Percentiles rank a stretch among this genome's conserved stretches.
These are phyloP conservation scores for Pythium apleroticum DNA, from an alignment of 352 stramenopile genomes.

Conservation along the genomic window DNA sequence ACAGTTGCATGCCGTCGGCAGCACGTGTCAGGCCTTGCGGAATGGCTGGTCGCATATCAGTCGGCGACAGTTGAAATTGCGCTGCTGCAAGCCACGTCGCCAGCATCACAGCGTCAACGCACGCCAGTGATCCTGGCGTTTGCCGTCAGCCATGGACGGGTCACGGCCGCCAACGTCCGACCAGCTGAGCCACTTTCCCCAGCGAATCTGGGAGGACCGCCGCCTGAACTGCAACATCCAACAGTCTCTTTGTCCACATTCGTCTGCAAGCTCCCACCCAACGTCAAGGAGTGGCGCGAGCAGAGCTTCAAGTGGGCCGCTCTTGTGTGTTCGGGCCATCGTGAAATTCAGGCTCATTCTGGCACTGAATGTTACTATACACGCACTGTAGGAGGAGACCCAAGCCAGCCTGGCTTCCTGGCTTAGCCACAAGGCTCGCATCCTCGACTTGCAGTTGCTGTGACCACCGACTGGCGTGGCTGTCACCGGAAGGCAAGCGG, in stretches of 20 bases:
- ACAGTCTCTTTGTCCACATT: slow-evolving; percentile 15
- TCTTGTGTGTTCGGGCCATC: no score
- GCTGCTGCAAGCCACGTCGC: slow-evolving; percentile 9
- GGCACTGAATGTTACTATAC: no score
- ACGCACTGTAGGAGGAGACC: no score
- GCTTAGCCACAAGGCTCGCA: no score
- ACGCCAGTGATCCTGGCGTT: background rate
- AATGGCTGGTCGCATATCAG: slow-evolving; percentile 27
- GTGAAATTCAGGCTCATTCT: no score
- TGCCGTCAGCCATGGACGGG: background rate
- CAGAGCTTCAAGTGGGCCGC: slow-evolving; percentile 17
- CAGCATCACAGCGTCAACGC: slow-evolving; percentile 4
- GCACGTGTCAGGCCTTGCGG: background rate
- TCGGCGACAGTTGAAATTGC: background rate
- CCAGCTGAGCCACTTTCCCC: background rate
- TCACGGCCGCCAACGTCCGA: background rate
- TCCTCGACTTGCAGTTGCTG: background rate
- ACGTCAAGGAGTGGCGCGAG: background rate
- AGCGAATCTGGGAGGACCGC: background rate
- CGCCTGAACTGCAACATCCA: slow-evolving; percentile 20
- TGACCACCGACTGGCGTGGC: background rate
- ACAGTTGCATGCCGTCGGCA: background rate
- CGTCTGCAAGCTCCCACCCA: slow-evolving; percentile 16
- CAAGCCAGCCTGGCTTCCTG: no score
- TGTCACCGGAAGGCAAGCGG: background rate